Evolutionary conservation across 495 filamentous ascomycete genomes (phyloP).

Genomic region (Hyphodiscus hymeniophilus): DNA sequence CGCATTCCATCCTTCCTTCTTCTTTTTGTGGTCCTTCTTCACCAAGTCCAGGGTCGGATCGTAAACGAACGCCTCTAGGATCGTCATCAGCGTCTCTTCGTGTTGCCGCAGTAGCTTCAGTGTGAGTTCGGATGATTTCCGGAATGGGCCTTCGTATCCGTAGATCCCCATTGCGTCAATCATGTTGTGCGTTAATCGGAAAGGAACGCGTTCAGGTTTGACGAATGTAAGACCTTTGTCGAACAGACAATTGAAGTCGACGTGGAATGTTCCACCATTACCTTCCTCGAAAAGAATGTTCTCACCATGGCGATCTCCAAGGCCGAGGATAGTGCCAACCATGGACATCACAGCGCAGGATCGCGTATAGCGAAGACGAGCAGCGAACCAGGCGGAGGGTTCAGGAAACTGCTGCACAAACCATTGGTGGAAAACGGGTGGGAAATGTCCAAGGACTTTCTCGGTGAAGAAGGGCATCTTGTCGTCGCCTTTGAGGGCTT

Average conservation of each 20-base stretch:
- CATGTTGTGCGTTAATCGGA: conserved; percentile 98
- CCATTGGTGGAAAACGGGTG: conserved; percentile 83
- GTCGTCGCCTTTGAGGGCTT: conserved; percentile 31
- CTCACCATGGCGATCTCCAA: conserved; percentile 97
- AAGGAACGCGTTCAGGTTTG: conserved; percentile 92
- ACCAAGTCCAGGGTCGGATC: conserved; percentile 95
- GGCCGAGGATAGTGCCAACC: conserved; percentile 86
- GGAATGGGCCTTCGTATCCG: conserved; percentile 86
- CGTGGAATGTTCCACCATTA: conserved; percentile 90
- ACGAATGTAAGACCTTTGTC: conserved; percentile 96
- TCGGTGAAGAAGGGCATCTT: conserved; percentile 62
- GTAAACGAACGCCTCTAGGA: conserved; percentile 92
- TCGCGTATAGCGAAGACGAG: conserved; percentile 83
- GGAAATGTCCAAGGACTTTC: conserved; percentile 57
- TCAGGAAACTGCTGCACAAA: conserved; percentile 92
- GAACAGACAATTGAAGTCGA: conserved; percentile 99
- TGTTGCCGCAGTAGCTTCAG: conserved; percentile 77
- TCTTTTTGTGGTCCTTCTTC: conserved; percentile 57
- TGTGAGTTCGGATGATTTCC: conserved; percentile 82
- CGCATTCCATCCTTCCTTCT: conserved; percentile 37
- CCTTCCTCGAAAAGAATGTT: conserved; percentile 94
- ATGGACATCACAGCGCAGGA: conserved; percentile 97
- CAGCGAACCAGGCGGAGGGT: conserved; percentile 83
- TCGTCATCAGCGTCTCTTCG: conserved; percentile 92
- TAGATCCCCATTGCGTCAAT: conserved; percentile 90